These are phyloP conservation scores for Cutaneotrichosporon sp. DNA, from an alignment of 1,284 basidiomycete genomes.

Conservation along the genomic window DNA sequence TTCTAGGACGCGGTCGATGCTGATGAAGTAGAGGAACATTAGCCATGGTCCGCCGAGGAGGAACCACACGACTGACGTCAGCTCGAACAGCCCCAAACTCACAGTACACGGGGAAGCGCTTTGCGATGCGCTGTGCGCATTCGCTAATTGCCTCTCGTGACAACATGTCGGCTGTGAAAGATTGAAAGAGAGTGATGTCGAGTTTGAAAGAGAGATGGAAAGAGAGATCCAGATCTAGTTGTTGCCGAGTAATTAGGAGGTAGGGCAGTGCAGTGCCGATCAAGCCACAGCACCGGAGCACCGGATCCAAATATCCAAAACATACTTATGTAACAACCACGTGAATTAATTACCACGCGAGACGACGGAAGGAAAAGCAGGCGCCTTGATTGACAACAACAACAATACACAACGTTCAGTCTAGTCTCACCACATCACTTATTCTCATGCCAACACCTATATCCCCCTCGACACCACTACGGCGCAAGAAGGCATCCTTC, in stretches of 20 bases:
- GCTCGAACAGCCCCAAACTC: not conserved
- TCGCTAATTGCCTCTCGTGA: not conserved
- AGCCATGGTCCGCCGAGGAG: slow-evolving; percentile 34
- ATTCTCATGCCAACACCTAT: slow-evolving; percentile 11
- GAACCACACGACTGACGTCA: slow-evolving; percentile 20
- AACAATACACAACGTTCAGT: too few relatives aligned
- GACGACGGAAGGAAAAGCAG: not conserved
- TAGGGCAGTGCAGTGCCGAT: not conserved
- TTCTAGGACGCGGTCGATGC: slow-evolving; percentile 30
- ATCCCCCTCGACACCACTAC: slow-evolving; percentile 17
- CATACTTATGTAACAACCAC: not conserved
- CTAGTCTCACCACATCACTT: not conserved
- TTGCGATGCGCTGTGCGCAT: not conserved
- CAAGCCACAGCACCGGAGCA: not conserved
- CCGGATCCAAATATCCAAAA: not conserved
- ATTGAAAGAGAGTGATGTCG: not conserved
- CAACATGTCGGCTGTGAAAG: not conserved
- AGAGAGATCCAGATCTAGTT: not conserved
- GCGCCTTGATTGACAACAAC: slow-evolving; percentile 7
- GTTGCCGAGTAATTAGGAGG: not conserved
- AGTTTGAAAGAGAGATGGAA: not conserved
- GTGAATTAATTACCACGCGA: not conserved
- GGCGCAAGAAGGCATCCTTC: slow-evolving; percentile 9
- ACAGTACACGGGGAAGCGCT: slow-evolving; percentile 14
- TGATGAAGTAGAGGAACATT: slow-evolving; percentile 34